Percentiles rank a stretch among this genome's conserved stretches.
Evolutionary conservation across 2,329 filamentous ascomycete species (phyloP).

Genomic region (Diaporthe citri): DNA sequence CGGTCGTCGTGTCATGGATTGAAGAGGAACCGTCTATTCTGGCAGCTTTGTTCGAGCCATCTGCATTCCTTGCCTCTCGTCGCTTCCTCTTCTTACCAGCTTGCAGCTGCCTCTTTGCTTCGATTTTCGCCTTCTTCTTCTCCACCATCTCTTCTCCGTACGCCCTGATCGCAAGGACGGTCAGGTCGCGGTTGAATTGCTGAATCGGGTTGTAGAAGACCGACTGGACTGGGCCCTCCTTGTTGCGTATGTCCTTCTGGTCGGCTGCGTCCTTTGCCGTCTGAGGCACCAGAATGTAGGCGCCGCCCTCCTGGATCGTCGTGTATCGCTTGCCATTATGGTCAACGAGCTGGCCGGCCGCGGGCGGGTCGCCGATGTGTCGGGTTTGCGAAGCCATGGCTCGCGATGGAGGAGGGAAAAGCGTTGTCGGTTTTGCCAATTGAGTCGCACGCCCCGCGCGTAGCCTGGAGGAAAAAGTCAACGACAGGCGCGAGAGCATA

Average conservation of each 20-base stretch:
- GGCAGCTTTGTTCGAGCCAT: conserved; percentile 27
- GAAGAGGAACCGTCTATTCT: conserved; percentile 22
- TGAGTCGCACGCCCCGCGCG: conserved; percentile 7
- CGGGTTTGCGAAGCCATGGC: conserved; percentile 44
- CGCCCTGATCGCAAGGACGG: conserved; percentile 89
- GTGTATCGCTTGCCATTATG: conserved; percentile 63
- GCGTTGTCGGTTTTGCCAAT: not conserved
- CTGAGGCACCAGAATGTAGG: conserved; percentile 67
- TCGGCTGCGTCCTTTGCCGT: conserved; percentile 46
- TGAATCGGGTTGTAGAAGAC: conserved; percentile 99
- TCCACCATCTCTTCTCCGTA: conserved; percentile 76
- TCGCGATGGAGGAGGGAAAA: conserved; percentile 15
- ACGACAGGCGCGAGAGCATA: conserved; percentile 32
- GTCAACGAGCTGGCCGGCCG: conserved; percentile 50
- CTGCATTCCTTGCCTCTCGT: conserved; percentile 50
- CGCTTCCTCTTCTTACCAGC: conserved; percentile 57
- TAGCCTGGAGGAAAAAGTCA: conserved; percentile 8
- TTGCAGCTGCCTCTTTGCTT: conserved; percentile 57
- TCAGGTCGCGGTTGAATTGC: conserved; percentile 97
- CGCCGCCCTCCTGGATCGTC: conserved; percentile 67
- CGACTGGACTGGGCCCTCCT: conserved; percentile 75
- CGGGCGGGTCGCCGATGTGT: conserved; percentile 45
- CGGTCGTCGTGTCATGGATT: conserved; percentile 23
- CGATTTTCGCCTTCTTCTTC: conserved; percentile 49
- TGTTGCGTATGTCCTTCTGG: conserved; percentile 50